Percentiles rank a stretch among this genome's conserved stretches.
Conservation (phyloP, 2,329 filamentous ascomycete species). For the Ophiocordyceps sinensis region DNA sequence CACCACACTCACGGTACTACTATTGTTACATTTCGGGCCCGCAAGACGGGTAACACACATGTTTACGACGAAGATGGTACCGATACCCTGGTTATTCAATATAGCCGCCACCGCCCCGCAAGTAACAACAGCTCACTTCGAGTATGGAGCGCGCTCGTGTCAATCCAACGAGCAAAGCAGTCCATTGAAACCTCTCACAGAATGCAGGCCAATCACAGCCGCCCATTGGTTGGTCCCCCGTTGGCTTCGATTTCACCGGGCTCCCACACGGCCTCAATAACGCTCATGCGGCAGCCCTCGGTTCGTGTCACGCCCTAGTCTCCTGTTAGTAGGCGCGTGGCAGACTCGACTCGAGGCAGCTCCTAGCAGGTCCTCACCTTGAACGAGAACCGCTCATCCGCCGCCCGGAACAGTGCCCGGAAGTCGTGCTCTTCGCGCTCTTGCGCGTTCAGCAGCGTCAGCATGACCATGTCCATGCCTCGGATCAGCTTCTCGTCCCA, state of each 20-base stretch:
- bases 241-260: conserved; percentile 5
- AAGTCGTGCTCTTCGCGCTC: conserved; percentile 35
- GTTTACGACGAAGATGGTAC: too few species aligned
- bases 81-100: too few species aligned
- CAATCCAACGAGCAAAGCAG: too few species aligned
- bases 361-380: conserved; percentile 14
- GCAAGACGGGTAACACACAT: too few species aligned
- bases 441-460: conserved; percentile 34
- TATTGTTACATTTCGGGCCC: too few species aligned
- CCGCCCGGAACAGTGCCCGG: conserved; percentile 25
- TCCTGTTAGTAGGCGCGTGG: background rate
- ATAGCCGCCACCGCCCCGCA: too few species aligned
- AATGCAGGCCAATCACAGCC: background rate
- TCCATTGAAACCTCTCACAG: too few species aligned
- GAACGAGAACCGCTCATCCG: conserved; percentile 27
- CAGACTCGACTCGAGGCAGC: background rate
- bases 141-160: too few species aligned
- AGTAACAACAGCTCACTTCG: too few species aligned
- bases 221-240: background rate
- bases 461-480: conserved; percentile 38
- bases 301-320: conserved; percentile 23
- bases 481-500: conserved; percentile 33
- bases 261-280: conserved; percentile 33
- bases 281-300: conserved; percentile 29
- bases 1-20: too few species aligned